Conservation (phyloP, 2,329 filamentous ascomycete species). For the Diaporthe caulivora region DNA sequence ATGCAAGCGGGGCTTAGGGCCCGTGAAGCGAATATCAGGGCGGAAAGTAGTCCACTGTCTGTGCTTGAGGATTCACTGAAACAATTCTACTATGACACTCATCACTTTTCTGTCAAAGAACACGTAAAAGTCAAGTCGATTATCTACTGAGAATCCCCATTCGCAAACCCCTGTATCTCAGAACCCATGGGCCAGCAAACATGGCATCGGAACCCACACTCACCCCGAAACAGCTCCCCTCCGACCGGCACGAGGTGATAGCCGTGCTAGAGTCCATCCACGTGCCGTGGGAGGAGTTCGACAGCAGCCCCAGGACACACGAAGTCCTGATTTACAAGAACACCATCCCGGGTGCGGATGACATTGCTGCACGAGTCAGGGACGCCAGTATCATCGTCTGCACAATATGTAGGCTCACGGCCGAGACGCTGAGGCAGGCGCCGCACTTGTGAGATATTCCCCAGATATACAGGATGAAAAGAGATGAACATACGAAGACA, state of each 20-base stretch:
- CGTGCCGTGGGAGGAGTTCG: slow-evolving; percentile 35
- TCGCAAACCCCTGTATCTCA: background rate
- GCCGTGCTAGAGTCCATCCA: slow-evolving; percentile 37
- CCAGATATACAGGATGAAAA: background rate
- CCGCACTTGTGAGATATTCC: slow-evolving; percentile 41
- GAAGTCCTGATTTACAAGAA: slow-evolving; percentile 37
- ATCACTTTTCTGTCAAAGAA: background rate
- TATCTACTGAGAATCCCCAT: rapidly evolving
- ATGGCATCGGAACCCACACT: slow-evolving; percentile 32
- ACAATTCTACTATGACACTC: background rate
- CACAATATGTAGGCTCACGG: slow-evolving; percentile 42
- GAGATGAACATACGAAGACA: background rate
- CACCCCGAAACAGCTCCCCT: slow-evolving; percentile 27
- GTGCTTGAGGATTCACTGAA: background rate
- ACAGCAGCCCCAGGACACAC: slow-evolving; percentile 26
- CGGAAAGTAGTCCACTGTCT: background rate
- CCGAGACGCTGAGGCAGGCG: slow-evolving; percentile 40
- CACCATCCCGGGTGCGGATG: slow-evolving; percentile 28
- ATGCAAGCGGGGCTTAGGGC: background rate
- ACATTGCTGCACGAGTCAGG: slow-evolving; percentile 40
- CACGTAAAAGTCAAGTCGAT: too few relatives aligned
- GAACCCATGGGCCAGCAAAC: background rate
- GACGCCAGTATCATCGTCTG: slow-evolving; percentile 46
- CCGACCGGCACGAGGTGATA: slow-evolving; percentile 37
- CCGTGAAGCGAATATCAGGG: background rate